Evolutionary conservation across 1,284 basidiomycete species (phyloP), one percentile per base, ranked within the genome.

Genomic region (Vanrija sp.): DNA sequence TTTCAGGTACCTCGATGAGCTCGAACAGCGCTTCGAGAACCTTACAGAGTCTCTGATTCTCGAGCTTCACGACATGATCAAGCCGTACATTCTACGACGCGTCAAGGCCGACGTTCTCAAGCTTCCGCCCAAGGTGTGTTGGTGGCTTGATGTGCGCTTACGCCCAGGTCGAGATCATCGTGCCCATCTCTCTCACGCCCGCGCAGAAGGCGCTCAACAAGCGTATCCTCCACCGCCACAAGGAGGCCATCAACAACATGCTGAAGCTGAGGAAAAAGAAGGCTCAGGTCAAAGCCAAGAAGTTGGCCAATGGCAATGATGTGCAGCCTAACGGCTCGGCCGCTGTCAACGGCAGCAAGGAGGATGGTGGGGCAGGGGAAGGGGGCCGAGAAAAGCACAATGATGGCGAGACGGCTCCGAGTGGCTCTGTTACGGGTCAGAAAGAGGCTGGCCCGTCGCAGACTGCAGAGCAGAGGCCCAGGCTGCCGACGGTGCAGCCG

Each of bases 61-160:
- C 57, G 83, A 89, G 55, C 79, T 98, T 25, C 92, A 96, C 67
- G 79, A 79, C 21, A 73, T 77, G 65, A 79, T 98, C 45, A 84
- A 89, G 61, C 93, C 92, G 0, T 97, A 96, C 71, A 96, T 98
- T 78, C 78, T 98, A 39, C 87, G 94, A 10, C 86, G 94, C 19
- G 85, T 91, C 66, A 98, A 98, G 78, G 87, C 86, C 58, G 90
- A 96, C 68, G 94, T 97, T 1, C 81, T 98, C 38, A 84, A 91
- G 62, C 82, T 98, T 14, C 94, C 95, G 19, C 89, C 91, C 0
- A 94, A 96, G 82, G 91, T 91, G 58, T 49, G 72, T 58, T 5
- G 16, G 43, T 21, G 10, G 38, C 21, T 18, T 26, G 44, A 38
- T 15, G 18, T 49, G 23, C 43, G n/a, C 21, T 38, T 26, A 14